Base-by-base conservation (phyloP, 176 grass and related monocot species). In the Avena sativa region DNA sequence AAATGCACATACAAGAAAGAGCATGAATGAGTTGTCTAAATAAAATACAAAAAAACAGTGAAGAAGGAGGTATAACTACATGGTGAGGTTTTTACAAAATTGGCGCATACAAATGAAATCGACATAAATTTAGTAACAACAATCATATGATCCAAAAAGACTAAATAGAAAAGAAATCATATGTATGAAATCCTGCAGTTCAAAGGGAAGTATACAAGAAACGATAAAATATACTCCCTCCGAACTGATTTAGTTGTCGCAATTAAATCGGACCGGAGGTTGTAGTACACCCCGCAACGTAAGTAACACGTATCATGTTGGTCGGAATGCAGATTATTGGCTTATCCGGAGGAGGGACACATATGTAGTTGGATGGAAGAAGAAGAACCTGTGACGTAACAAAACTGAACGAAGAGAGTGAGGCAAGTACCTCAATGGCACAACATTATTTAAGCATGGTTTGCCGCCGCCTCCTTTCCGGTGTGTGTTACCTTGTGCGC, bases 1-100 rank as follows among this genome's bases (percentile, higher is more conserved):
- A 25, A 64, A 64, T 64, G 61, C 61, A 64, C 61, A 64, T 26
- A 28, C 23, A 64, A n/a, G 61, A 64, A 64, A 64, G 61, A n/a
- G 12, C 5, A 28, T 26, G 61, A 4, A 64, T 64, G 61, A 64
- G 23, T 28, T 55, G 61, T 64, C 23, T 64, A 26, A 64, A 28
- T 64, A 64, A 28, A 64, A 64, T 30, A 64, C 14, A 28, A 64
- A 6, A 28, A 10, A 64, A 3, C 10, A 64, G 61, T 7, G 20
- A 64, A 26, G 23, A 9, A 59, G 57, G 23, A 13, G 1, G 61
- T 64, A 64, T 13, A 6, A 64, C 61, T 64, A 30, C 23, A 64
- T 64, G 25, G 4, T 28, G 61, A 14, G 25, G 4, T 64, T 28
- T 28, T 12, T 13, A 64, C 61, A 28, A 64, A 64, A 28, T 64